A percentile compares a stretch with the other conserved stretches of the same genome.
These are phyloP conservation scores for Tetrapisispora fleetii DNA, from an alignment of 805 yeast genomes.

Conservation along the genomic window DNA sequence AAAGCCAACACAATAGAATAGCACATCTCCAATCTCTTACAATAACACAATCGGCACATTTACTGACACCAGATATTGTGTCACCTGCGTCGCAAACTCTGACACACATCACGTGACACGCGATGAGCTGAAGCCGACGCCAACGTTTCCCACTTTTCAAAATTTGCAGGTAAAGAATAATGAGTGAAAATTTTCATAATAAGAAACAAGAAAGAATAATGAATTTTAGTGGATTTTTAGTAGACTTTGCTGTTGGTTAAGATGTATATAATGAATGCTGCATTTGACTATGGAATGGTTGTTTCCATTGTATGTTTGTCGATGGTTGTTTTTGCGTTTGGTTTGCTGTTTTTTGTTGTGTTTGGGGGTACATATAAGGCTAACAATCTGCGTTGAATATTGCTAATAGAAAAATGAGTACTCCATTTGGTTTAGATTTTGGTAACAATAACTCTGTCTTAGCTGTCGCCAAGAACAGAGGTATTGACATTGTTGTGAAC, in stretches of 20 bases:
- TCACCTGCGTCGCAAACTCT: too few species aligned
- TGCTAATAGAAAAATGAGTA: constrained; percentile 49
- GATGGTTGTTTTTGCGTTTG: neutral
- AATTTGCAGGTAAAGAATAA: neutral
- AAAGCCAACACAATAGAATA: too few species aligned
- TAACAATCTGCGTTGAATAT: neutral
- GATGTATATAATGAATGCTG: too few species aligned
- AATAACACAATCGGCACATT: too few species aligned
- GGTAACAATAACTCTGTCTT: constrained; percentile 90
- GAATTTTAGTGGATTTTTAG: too few species aligned
- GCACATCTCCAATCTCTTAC: too few species aligned
- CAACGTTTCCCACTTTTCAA: neutral
- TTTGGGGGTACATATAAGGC: neutral
- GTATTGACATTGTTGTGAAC: constrained; percentile 93
- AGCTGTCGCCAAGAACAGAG: constrained; percentile 95
- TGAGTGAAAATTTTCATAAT: constrained; percentile 1
- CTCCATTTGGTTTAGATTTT: constrained; percentile 94
- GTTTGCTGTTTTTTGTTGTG: neutral
- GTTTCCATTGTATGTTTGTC: too few species aligned
- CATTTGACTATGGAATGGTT: too few species aligned
- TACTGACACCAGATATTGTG: too few species aligned
- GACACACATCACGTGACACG: too few species aligned
- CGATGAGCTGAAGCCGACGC: too few species aligned
- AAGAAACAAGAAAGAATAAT: neutral
- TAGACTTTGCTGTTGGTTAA: too few species aligned